Evolutionary conservation across 202 grass and related monocot genomes (phyloP), one percentile per base, ranked within the genome.

Genomic region (Brachypodium distachyon): DNA sequence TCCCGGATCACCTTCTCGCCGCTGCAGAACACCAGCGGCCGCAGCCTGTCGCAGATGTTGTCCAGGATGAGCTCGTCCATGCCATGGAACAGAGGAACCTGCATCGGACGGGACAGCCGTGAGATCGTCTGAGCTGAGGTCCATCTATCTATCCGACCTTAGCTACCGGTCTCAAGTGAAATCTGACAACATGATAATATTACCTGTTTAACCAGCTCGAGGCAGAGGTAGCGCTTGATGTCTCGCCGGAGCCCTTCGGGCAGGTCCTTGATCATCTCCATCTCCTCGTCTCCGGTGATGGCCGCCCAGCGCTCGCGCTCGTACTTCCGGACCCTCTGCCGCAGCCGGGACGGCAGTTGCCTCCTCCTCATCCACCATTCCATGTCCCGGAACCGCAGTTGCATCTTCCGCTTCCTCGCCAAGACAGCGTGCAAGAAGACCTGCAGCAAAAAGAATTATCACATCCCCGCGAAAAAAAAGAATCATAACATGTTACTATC

Each of bases 321-420:
- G 4, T 85, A 94, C 63, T 94, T 83, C 12, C 89, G 87, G 32
- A 98, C 95, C 62, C 95, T 62, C 27, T 94, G 95, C 31, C 95
- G 84, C 59, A 98, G 76, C 18, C 91, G 82, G 16, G 89, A 95
- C 5, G 95, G 89, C 49, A 98, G 57, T 58, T 98, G 95, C 80
- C 95, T 82, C 80, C 95, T 78, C 38, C 89, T 83, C 95, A 98
- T 98, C 95, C 95, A 98, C 95, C 95, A 98, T 78, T 98, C 95
- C 91, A 98, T 88, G 63, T 98, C 95, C 18, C 95, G 85, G 62
- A 82, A 95, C 3, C 89, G 61, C 52, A 98, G 44, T 37, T 98
- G 95, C 85, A 98, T 90, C 85, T 98, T 98, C 11, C 95, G 80
- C 87, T 90, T 98, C 53, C 91, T 88, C 23, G 87, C 95, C 74